Evolutionary conservation across 2,329 filamentous ascomycete species (phyloP), one percentile per base, ranked within the genome.

Genomic region (Pleoardoris graminearum): DNA sequence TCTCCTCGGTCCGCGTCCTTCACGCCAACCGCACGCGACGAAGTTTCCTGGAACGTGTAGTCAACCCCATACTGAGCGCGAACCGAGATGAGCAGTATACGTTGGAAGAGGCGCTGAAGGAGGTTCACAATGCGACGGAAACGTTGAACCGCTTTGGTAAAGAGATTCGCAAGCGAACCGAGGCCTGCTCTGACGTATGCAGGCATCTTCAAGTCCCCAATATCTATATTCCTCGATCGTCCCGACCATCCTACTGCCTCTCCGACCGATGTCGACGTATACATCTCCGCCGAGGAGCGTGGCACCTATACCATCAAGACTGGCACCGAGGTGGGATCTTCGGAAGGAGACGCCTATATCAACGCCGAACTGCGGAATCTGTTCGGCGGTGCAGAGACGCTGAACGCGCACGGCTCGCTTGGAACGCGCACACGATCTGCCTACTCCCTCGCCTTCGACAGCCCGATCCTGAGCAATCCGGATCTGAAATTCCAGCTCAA

Each of bases 261-360:
- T 1, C 85, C 87, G 2, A 91, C 86, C 50, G 91, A 96, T 69
- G 76, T 97, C 61, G 88, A 93, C 60, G 83, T 97, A 48, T 89
- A 87, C 65, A 82, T 97, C 51, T 85, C 85, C 48, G 88, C 89
- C 19, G 81, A 82, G 55, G 93, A 99, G 75, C 86, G 90, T 60
- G 88, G 90, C 27, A 86, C 89, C 33, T 85, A 97, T 67, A 85
- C 91, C 53, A 83, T 97, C 66, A 96, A 96, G 78, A 96, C 92
- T 0, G 94, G 94, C 54, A 97, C 94, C 7, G 93, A 97, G 70
- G 82, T 96, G 39, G 94, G 94, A 57, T 96, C 95, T 68, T 86
- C 90, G 19, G 94, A 99, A 75, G 94, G 93, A 30, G 96, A 92
- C 7, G 93, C 92, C 3, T 97, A 96, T 69, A 87, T 90, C 60